Base-by-base conservation (phyloP, 2,329 filamentous ascomycete species). In the Lomentospora prolificans region DNA sequence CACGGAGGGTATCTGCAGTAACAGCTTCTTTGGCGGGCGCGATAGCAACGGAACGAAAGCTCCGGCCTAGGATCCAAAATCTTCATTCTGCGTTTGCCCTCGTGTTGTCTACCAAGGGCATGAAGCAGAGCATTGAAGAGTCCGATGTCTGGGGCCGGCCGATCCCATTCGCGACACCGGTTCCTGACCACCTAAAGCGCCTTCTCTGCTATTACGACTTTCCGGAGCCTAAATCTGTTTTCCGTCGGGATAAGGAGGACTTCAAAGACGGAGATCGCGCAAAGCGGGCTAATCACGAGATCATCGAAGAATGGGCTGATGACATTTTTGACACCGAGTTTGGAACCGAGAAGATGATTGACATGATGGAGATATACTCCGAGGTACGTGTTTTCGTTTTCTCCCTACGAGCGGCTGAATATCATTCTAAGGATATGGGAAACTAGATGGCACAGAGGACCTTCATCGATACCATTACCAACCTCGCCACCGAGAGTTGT, bases 401-500 rank as follows among this genome's bases (percentile, higher is more conserved):
- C 7, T 46, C n/a, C n/a, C n/a, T n/a, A n/a, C n/a, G n/a, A n/a
- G n/a, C n/a, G n/a, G n/a, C n/a, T n/a, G n/a, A n/a, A n/a, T n/a
- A n/a, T n/a, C n/a, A n/a, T n/a, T n/a, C n/a, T n/a, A n/a, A n/a
- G n/a, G n/a, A n/a, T n/a, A n/a, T n/a, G n/a, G n/a, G n/a, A 7
- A 25, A 14, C 27, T 5, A 75, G 72, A 70, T 73, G 61, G 70
- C 72, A 1, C 64, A 72, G 3, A 61, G 70, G 10, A 73, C 70
- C 0, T 77, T 79, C 51, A 66, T 73, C 3, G 72, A 80, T 3
- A 77, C 77, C 19, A 64, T 79, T 8, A 67, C 72, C 17, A 75
- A 70, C n/a, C 65, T 78, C 0, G 76, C 70, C 0, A 66, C 77
- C 0, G 77, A 80, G 59, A 73, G 72, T 30, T 77, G 74, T 48